Evolutionary conservation across 139 green algal species (phyloP), one percentile per base, ranked within the genome.

Genomic region (Yamagishiella unicocca): DNA sequence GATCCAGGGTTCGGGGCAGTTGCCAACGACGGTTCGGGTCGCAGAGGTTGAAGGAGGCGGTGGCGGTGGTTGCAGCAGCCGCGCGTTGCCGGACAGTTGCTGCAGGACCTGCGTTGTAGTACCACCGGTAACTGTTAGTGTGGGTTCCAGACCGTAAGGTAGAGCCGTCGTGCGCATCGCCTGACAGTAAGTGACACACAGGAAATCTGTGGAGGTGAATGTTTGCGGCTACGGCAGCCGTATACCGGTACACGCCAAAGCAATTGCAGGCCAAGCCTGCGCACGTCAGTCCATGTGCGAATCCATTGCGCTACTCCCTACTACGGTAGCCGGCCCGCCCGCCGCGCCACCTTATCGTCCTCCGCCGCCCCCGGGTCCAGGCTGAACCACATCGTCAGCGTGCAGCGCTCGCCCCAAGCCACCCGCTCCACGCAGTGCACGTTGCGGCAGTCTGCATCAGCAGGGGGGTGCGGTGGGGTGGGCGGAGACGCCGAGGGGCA

Each of bases 311-410:
- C n/a, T n/a, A n/a, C n/a, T n/a, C n/a, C n/a, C n/a, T n/a, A n/a
- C n/a, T n/a, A n/a, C n/a, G n/a, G n/a, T n/a, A n/a, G n/a, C 55
- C 55, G 21, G 8, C 2, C 67, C 17, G 10, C 35, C 33, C 37
- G 24, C 9, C 25, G 4, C 27, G 70, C 4, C 67, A 90, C 89
- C 84, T 77, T 88, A 31, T 35, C 31, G 71, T 92, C 89, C 79
- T 92, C 89, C 1, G 81, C 55, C 10, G 76, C 71, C 12, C 38
- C 45, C 10, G 37, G 50, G 0, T 90, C 84, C n/a, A 90, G 79
- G 10, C 53, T 78, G 45, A 90, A 78, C 89, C 89, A 92, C 83
- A 89, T 62, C 29, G 89, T 92, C 6, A 92, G 61, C 1, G 89
- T 90, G 42, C 40, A 31, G 17, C 89, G 84, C 78, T 90, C 68